These are phyloP conservation scores for Cutaneotrichosporon mucoides DNA, from an alignment of 1,284 basidiomycete genomes.

Conservation along the genomic window DNA sequence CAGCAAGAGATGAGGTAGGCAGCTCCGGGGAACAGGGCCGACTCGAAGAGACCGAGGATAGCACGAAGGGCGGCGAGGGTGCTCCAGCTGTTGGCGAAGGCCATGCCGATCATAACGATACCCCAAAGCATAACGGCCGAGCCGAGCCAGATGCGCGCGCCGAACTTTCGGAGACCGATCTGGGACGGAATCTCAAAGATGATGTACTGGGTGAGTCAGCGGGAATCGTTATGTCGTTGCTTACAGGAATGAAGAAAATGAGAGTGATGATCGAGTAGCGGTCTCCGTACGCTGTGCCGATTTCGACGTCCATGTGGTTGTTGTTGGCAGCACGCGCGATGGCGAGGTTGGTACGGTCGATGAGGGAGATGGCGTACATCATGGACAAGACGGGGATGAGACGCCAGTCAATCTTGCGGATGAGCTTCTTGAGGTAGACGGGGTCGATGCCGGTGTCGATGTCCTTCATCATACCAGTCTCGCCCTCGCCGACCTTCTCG, in stretches of 20 bases:
- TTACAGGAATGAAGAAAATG: constrained; percentile 41
- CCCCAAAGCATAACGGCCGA: constrained; percentile 38
- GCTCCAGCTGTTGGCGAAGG: constrained; percentile 32
- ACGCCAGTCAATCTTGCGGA: constrained; percentile 17
- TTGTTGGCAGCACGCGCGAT: constrained; percentile 19
- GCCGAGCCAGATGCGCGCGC: constrained; percentile 17
- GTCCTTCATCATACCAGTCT: background rate
- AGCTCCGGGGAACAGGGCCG: constrained; percentile 44
- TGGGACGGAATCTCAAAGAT: constrained; percentile 6
- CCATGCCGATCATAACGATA: constrained; percentile 32
- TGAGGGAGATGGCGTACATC: constrained; percentile 20
- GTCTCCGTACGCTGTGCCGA: constrained; percentile 21
- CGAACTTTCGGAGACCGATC: constrained; percentile 26
- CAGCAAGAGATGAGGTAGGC: constrained; percentile 47
- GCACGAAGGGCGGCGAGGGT: constrained; percentile 26
- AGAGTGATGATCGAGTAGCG: constrained; percentile 45
- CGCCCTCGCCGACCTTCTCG: background rate
- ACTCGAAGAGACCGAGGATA: constrained; percentile 47
- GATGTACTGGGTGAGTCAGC: background rate
- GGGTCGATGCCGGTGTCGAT: constrained; percentile 15
- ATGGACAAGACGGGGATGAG: constrained; percentile 14
- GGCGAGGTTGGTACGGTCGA: constrained; percentile 25
- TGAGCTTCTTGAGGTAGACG: constrained; percentile 4
- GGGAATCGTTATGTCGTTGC: background rate
- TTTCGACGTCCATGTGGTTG: constrained; percentile 25